phyloP scores from a whole-genome alignment of 176 grass and related monocot genomes.

The Paspalum vaginatum region DNA sequence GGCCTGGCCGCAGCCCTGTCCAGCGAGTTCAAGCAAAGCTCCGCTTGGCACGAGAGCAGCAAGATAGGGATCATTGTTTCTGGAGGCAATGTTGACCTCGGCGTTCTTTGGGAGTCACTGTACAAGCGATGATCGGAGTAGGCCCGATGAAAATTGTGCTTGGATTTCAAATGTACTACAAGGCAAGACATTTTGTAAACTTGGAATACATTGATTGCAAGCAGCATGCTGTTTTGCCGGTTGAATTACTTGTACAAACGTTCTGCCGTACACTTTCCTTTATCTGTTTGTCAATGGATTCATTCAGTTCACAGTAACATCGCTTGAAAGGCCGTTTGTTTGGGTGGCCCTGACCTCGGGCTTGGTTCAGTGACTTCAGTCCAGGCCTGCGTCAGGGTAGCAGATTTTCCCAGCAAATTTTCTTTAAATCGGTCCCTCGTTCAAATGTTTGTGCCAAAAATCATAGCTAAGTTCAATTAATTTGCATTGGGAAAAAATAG shows the following conservation, averaged over 20 bases:
- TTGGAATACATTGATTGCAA: slow-evolving; percentile 1
- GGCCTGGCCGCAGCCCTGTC: slow-evolving; percentile 81
- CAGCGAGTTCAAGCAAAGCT: slow-evolving; percentile 66
- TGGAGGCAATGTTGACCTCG: slow-evolving; percentile 83
- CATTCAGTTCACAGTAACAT: background rate
- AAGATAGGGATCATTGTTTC: slow-evolving; percentile 89
- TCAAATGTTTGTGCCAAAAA: background rate
- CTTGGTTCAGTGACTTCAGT: too few species aligned
- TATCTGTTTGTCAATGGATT: background rate
- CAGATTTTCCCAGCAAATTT: background rate
- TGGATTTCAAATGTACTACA: background rate
- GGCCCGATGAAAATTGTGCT: background rate
- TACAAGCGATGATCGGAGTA: slow-evolving; percentile 21
- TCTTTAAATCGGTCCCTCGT: background rate
- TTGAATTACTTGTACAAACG: slow-evolving; percentile 24
- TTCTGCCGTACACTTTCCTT: background rate
- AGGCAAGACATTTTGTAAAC: background rate
- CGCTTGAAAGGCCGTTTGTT: background rate
- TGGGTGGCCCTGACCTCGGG: background rate
- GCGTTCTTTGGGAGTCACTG: slow-evolving; percentile 76
- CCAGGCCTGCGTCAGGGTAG: too few species aligned
- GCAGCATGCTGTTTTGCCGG: background rate
- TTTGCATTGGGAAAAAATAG: background rate
- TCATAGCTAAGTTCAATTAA: background rate
- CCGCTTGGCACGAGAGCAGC: slow-evolving; percentile 65